Percentiles rank a stretch among this genome's conserved stretches.
Evolutionary conservation across 2,329 filamentous ascomycete genomes (phyloP).

Genomic region (Exserohilum rostratum): DNA sequence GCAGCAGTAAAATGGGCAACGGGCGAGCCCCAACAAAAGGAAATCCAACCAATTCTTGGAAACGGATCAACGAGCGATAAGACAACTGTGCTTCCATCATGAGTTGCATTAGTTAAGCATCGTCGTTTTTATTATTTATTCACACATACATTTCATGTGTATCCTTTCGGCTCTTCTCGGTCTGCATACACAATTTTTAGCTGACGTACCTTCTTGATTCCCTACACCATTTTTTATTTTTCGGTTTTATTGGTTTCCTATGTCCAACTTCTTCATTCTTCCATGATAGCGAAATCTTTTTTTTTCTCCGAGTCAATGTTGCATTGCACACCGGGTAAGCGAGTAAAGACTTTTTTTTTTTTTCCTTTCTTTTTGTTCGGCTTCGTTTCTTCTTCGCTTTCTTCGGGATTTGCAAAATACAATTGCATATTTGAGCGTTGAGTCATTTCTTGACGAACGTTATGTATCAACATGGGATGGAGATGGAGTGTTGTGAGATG

Average conservation of each 20-base stretch:
- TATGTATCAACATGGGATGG: neutral
- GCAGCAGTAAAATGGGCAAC: conserved; percentile 42
- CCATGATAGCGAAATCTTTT: neutral
- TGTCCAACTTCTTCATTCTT: neutral
- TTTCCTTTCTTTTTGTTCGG: too few species aligned
- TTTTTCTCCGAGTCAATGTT: neutral
- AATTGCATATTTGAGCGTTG: neutral
- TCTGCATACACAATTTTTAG: neutral
- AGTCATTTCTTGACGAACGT: neutral
- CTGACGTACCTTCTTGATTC: neutral
- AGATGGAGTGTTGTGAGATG: too few species aligned
- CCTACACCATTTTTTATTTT: neutral
- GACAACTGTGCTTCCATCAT: conserved; percentile 30
- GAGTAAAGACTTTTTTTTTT: too few species aligned
- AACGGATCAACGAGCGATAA: conserved; percentile 25
- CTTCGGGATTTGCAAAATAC: too few species aligned
- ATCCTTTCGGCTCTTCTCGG: neutral
- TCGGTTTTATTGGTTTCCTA: neutral
- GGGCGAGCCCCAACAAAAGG: conserved; percentile 29
- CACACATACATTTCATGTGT: neutral
- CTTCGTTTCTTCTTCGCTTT: too few species aligned
- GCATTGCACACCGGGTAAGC: too few species aligned
- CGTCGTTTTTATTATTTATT: neutral
- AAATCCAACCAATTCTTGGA: conserved; percentile 28
- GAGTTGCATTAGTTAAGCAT: conserved; percentile 1